phyloP scores from a whole-genome alignment of 129 eudicot genomes.

The Glebionis coronaria region DNA sequence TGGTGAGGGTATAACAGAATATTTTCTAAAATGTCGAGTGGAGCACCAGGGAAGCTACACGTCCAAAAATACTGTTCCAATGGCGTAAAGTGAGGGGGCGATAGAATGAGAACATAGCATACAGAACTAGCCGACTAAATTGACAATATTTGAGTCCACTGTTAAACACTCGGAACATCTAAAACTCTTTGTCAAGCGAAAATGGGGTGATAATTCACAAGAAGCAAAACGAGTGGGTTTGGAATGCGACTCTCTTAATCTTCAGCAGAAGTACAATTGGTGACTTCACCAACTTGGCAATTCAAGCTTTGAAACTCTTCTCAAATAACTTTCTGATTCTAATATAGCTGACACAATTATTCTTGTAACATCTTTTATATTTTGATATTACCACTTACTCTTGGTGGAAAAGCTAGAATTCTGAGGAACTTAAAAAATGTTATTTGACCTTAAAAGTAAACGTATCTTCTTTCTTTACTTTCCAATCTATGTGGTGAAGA shows the following conservation, averaged over 20 bases:
- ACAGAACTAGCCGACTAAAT: neutral
- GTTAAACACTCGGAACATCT: neutral
- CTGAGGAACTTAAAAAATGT: constrained; percentile 13
- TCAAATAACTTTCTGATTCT: neutral
- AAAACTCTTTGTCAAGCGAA: too few species aligned
- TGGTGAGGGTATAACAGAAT: neutral
- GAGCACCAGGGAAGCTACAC: constrained; percentile 19
- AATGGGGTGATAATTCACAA: too few species aligned
- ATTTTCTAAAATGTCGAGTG: neutral
- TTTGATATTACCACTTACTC: constrained; percentile 19
- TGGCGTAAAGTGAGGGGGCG: neutral
- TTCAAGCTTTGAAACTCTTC: too few species aligned
- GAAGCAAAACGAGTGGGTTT: too few species aligned
- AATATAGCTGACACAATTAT: neutral
- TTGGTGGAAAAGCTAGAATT: constrained; percentile 19
- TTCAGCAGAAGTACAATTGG: too few species aligned
- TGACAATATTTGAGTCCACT: neutral
- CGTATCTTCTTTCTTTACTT: constrained; percentile 6
- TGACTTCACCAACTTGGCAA: too few species aligned
- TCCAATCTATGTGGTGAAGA: constrained; percentile 14
- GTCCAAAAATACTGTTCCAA: constrained; percentile 4
- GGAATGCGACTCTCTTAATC: too few species aligned
- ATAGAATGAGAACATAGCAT: constrained; percentile 8
- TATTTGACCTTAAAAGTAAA: constrained; percentile 21
- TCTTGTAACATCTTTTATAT: constrained; percentile 21